A percentile compares a stretch with the other conserved stretches of the same genome.
phyloP scores from a whole-genome alignment of 2,329 filamentous ascomycete genomes.

The Escovopsis sp. region DNA sequence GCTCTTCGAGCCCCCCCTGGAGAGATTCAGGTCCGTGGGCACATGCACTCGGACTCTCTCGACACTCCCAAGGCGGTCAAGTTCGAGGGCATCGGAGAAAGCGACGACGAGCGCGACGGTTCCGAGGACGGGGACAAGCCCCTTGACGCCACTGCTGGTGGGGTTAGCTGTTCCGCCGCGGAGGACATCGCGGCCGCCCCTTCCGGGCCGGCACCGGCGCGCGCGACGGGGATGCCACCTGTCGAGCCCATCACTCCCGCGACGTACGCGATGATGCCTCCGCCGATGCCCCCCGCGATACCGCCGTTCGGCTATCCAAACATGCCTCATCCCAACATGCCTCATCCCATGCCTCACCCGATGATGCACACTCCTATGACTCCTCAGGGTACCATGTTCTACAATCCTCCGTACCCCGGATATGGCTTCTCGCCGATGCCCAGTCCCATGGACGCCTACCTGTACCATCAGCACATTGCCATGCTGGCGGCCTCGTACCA shows the following conservation, averaged over 20 bases:
- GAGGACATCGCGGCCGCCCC: neutral
- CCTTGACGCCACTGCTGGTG: too few species aligned
- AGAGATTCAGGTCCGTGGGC: neutral
- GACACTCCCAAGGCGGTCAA: neutral
- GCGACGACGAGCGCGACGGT: neutral
- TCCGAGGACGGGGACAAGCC: neutral
- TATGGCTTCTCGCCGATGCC: constrained; percentile 4
- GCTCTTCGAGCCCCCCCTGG: neutral
- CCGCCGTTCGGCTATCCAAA: neutral
- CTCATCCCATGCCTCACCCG: neutral
- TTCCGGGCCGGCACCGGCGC: neutral
- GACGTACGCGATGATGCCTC: constrained; percentile 3
- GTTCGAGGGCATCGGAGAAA: neutral
- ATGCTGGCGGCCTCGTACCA: constrained; percentile 9
- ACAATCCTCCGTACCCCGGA: constrained; percentile 1
- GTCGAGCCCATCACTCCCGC: neutral
- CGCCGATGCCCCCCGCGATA: neutral
- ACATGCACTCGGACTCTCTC: neutral
- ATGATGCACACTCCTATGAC: neutral
- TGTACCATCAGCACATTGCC: constrained; percentile 6
- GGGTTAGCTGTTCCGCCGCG: neutral
- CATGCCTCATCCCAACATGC: neutral
- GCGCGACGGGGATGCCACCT: neutral
- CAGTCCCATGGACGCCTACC: constrained; percentile 2
- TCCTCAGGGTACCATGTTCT: neutral